Evolutionary conservation across 129 eudicot species (phyloP), one percentile per base, ranked within the genome.

Genomic region (Apium graveolens): DNA sequence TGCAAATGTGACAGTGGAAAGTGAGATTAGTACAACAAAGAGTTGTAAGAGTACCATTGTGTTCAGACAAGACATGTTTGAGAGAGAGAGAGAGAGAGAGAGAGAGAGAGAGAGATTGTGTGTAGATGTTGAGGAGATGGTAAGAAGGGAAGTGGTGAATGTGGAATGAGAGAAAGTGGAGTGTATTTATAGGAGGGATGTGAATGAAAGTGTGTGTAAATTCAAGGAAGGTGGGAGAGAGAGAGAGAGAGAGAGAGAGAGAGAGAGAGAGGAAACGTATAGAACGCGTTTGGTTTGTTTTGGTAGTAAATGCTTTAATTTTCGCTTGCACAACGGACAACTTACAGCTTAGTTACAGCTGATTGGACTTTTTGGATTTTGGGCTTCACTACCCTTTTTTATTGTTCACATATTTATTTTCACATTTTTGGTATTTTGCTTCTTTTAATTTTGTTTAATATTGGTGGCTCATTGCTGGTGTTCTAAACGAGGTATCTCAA

Each of bases 1-100:
- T 24, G 88, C 91, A 20, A 82, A 18, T 29, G 88, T 75, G 55
- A 78, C 0, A 27, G 81, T 71, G 76, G 86, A 73, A 45, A 79
- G 20, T 12, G 87, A 85, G 0, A 79, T 11, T 8, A 85, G 4
- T 13, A 80, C 29, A n/a, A 90, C 51, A 45, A 70, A 70, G 37
- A 66, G 72, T 14, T 66, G 72, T 66, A 66, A 41, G 1, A 66
- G 17, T 3, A 31, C 72, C 68, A 60, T 60, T 26, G 68, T 60
- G 68, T 60, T 60, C 26, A 55, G 29, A 24, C 29, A 6, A 51
- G 65, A 55, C 65, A 55, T 55, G 14, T 60, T 60, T 16, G 1
- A 20, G 49, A 3, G 1, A 60, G 0, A 26, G 41, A 68, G 3
- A 32, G 4, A 68, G 41, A 68, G 24, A 31, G 38, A 17, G 1